Percentiles rank a stretch among this genome's conserved stretches.
Conservation (phyloP, 2,329 filamentous ascomycete species). For the Grosmannia clavigera region DNA sequence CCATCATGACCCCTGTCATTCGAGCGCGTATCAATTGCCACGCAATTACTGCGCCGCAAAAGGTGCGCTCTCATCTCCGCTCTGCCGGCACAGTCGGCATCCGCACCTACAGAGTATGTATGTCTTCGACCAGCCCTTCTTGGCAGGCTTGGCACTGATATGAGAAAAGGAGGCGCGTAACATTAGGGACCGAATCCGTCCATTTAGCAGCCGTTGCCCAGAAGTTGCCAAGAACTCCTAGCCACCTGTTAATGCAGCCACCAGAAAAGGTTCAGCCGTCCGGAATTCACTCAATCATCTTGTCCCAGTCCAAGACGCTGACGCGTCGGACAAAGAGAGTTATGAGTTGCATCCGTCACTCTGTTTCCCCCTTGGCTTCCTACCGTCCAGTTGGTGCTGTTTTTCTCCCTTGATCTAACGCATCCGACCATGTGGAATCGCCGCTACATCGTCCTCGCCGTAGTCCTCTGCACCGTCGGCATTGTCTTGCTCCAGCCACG, state of each 20-base stretch:
- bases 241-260: not conserved
- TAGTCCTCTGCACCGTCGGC: not conserved
- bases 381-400: not conserved
- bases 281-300: not conserved
- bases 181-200: not conserved
- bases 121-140: not conserved
- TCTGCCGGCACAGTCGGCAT: not conserved
- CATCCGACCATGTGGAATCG: slow-evolving; percentile 3
- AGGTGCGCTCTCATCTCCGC: not conserved
- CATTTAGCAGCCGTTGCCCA: not conserved
- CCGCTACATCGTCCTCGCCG: not conserved
- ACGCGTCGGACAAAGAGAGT: not conserved
- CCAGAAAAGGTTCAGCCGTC: no score
- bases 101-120: not conserved
- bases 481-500: not conserved
- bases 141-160: not conserved
- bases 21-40: not conserved
- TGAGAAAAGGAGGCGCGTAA: no score
- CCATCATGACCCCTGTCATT: no score
- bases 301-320: not conserved
- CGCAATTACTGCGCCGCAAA: not conserved
- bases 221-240: not conserved
- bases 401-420: not conserved
- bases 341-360: not conserved
- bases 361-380: not conserved